A percentile compares a stretch with the other conserved stretches of the same genome.
Evolutionary conservation across 805 yeast genomes (phyloP).

Genomic region (Candida khao-thaluensis): DNA sequence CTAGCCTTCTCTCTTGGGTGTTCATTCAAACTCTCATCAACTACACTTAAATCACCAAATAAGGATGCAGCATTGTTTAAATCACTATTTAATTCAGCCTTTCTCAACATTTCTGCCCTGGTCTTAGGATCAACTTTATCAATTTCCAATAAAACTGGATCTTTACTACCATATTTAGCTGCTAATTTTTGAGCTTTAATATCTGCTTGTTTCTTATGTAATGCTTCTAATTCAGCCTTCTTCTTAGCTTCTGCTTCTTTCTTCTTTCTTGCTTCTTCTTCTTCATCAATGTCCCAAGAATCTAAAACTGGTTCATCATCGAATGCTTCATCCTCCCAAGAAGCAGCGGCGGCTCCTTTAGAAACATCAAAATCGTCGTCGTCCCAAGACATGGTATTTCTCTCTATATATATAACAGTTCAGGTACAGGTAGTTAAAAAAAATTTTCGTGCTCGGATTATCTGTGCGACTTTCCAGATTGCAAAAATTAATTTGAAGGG

Average conservation of each 20-base stretch:
- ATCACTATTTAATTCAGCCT: conserved; percentile 84
- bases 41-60: conserved; percentile 70
- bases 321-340: conserved; percentile 83
- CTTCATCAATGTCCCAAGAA: conserved; percentile 86
- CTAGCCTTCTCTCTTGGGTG: conserved; percentile 53
- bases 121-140: conserved; percentile 72
- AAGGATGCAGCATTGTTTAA: conserved; percentile 90
- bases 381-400: conserved; percentile 55
- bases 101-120: conserved; percentile 68
- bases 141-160: conserved; percentile 49
- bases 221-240: conserved; percentile 44
- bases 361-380: conserved; percentile 83
- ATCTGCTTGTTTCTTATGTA: conserved; percentile 43
- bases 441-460: conserved; percentile 1
- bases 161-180: conserved; percentile 32
- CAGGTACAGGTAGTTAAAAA: too few relatives aligned
- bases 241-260: conserved; percentile 41
- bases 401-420: too few relatives aligned
- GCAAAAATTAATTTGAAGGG: conserved; percentile 3
- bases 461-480: background rate
- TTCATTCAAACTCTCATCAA: conserved; percentile 35
- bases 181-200: conserved; percentile 50
- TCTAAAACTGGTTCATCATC: conserved; percentile 74
- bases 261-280: conserved; percentile 57
- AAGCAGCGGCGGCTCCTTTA: conserved; percentile 52